These are phyloP conservation scores for Nematodospora valgi DNA, from an alignment of 805 yeast species.

Conservation along the genomic window DNA sequence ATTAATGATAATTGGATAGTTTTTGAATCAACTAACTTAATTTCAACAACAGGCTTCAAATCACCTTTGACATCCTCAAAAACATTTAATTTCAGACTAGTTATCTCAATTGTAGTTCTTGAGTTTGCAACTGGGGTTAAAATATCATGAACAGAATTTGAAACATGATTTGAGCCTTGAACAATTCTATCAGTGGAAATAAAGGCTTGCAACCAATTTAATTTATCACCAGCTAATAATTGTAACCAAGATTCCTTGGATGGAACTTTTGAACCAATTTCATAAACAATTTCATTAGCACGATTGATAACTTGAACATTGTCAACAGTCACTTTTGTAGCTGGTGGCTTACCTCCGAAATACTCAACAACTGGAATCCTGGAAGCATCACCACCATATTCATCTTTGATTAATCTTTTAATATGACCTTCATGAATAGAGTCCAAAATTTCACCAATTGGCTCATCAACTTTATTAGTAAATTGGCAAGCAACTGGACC, in stretches of 20 bases:
- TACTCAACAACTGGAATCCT: constrained; percentile 86
- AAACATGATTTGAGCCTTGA: constrained; percentile 76
- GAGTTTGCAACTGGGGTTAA: constrained; percentile 68
- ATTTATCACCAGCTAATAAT: constrained; percentile 71
- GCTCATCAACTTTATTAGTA: constrained; percentile 84
- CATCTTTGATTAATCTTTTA: constrained; percentile 59
- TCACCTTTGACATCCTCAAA: constrained; percentile 73
- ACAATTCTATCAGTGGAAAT: constrained; percentile 74
- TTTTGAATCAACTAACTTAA: constrained; percentile 47
- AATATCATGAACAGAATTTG: constrained; percentile 77
- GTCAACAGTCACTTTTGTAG: constrained; percentile 22
- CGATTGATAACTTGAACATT: constrained; percentile 5
- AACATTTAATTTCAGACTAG: constrained; percentile 56
- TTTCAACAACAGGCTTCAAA: constrained; percentile 60
- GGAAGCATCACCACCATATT: constrained; percentile 66
- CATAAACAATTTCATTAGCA: constrained; percentile 29
- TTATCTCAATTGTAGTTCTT: constrained; percentile 57
- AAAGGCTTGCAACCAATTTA: constrained; percentile 91
- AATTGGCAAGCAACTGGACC: constrained; percentile 98
- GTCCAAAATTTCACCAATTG: constrained; percentile 87
- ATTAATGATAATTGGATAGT: constrained; percentile 70
- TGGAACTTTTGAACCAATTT: constrained; percentile 33
- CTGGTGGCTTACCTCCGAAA: constrained; percentile 63
- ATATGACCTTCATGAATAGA: constrained; percentile 89
- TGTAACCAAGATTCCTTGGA: constrained; percentile 60